Evolutionary conservation across 176 grass and related monocot genomes (phyloP).

Genomic region (Hsuehochloa calcarea): DNA sequence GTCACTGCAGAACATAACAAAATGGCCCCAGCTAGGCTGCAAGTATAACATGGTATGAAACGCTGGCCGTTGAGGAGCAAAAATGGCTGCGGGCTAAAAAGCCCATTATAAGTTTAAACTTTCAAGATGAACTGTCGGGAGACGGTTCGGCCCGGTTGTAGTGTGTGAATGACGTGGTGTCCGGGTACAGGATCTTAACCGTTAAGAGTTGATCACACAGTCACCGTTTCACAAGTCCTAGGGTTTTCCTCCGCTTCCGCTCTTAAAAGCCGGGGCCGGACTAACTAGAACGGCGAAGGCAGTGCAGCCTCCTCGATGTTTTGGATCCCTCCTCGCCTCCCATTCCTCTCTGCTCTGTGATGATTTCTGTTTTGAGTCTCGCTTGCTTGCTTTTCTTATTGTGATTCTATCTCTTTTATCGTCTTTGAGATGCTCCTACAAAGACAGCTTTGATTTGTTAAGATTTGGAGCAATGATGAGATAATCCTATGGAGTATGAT

Average conservation of each 20-base stretch:
- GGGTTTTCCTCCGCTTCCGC: conserved; percentile 29
- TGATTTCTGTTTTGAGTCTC: neutral
- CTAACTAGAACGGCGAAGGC: rapidly evolving
- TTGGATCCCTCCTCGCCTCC: neutral
- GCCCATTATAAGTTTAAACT: neutral
- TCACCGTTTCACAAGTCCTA: neutral
- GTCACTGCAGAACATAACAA: neutral
- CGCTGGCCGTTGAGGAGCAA: neutral
- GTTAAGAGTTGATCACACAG: neutral
- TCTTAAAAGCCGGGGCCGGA: neutral
- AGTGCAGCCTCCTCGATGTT: neutral
- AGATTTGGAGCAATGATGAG: conserved; percentile 48
- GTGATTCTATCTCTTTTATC: neutral
- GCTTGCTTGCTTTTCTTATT: neutral
- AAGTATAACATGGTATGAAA: neutral
- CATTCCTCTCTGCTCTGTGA: too few species aligned
- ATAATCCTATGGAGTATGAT: conserved; percentile 45
- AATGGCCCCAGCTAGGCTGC: neutral
- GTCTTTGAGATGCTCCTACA: neutral
- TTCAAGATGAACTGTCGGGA: neutral
- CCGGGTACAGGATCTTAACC: neutral
- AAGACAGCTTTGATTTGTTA: neutral
- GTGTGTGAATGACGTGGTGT: neutral
- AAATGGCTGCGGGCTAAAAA: neutral
- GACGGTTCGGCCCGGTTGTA: neutral